phyloP scores from a whole-genome alignment of 305 asterid genomes.

The Fraxinus velutina region DNA sequence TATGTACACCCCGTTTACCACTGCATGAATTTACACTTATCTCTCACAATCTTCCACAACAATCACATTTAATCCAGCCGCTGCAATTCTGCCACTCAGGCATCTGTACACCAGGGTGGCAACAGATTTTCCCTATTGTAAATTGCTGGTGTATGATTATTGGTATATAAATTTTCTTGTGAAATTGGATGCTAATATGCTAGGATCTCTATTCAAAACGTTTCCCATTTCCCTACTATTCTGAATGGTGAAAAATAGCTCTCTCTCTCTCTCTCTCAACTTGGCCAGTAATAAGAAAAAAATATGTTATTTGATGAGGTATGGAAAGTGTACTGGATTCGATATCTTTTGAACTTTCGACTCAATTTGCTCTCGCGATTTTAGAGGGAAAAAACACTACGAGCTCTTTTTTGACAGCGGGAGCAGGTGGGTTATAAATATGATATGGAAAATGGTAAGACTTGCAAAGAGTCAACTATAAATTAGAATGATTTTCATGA shows the following conservation, averaged over 20 bases:
- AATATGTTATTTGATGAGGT: not conserved
- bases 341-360: not conserved
- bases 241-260: not conserved
- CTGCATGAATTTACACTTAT: too few relatives aligned
- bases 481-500: not conserved
- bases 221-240: not conserved
- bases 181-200: not conserved
- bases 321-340: not conserved
- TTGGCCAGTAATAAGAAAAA: not conserved
- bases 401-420: too few relatives aligned
- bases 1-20: too few relatives aligned
- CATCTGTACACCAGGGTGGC: too few relatives aligned
- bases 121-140: not conserved
- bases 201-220: not conserved
- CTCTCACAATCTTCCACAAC: too few relatives aligned
- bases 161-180: not conserved
- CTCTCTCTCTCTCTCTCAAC: too few relatives aligned
- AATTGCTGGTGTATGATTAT: not conserved
- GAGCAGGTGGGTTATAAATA: not conserved
- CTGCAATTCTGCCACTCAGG: too few relatives aligned
- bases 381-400: not conserved
- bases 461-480: not conserved
- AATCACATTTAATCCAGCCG: too few relatives aligned
- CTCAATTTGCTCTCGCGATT: not conserved
- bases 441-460: not conserved